phyloP scores from a whole-genome alignment of 148 eudicot genomes.

The Arctostaphylos glauca region DNA sequence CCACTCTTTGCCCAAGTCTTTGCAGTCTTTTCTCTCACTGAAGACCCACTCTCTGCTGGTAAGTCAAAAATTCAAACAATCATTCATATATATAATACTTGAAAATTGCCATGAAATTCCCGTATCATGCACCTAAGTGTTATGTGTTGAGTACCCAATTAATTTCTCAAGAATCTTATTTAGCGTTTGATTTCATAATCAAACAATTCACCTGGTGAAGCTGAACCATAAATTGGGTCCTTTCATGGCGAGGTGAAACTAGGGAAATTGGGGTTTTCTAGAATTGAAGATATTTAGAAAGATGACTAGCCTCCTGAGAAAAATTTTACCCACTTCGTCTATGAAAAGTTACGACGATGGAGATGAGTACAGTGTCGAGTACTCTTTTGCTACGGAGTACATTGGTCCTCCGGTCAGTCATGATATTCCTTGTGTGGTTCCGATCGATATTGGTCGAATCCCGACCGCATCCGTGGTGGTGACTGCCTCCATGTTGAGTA shows the following conservation, averaged over 20 bases:
- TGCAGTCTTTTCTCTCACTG: neutral
- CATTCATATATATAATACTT: neutral
- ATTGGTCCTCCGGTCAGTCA: slow-evolving; percentile 61
- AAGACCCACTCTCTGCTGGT: neutral
- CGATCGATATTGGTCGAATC: slow-evolving; percentile 52
- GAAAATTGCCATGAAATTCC: neutral
- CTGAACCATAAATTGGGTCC: neutral
- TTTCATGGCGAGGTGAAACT: neutral
- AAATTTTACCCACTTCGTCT: slow-evolving; percentile 33
- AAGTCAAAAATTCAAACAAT: neutral
- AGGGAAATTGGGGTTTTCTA: neutral
- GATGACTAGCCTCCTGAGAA: slow-evolving; percentile 46
- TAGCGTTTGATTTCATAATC: neutral
- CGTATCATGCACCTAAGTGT: neutral
- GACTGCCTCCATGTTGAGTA: slow-evolving; percentile 27
- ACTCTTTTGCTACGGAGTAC: slow-evolving; percentile 77
- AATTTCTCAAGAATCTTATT: neutral
- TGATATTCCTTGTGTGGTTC: slow-evolving; percentile 51
- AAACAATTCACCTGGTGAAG: neutral
- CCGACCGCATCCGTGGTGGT: slow-evolving; percentile 54
- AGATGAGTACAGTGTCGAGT: slow-evolving; percentile 42
- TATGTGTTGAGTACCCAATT: neutral
- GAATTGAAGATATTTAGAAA: slow-evolving; percentile 6
- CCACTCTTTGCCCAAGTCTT: neutral
- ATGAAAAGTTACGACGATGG: slow-evolving; percentile 22